phyloP scores from a whole-genome alignment of 1,284 basidiomycete genomes.

The Flammula alnicola region DNA sequence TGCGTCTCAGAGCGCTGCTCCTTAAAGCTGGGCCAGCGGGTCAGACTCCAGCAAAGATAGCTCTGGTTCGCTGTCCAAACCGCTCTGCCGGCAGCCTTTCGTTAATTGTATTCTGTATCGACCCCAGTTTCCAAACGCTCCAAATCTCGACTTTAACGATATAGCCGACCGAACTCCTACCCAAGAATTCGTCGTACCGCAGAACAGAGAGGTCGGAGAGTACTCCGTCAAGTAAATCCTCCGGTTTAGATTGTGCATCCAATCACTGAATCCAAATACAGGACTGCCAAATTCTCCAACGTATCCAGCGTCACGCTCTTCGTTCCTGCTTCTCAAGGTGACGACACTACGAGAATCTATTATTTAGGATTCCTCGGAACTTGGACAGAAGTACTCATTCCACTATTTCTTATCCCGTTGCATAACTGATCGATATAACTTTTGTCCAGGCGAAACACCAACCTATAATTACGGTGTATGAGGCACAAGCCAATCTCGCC shows the following conservation, averaged over 20 bases:
- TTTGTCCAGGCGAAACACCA: constrained; percentile 60
- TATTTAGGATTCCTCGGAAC: constrained; percentile 82
- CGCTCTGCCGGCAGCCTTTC: background rate
- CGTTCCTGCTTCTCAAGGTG: constrained; percentile 75
- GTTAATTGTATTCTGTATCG: background rate
- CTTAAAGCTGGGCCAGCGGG: constrained; percentile 76
- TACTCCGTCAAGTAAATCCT: constrained; percentile 75
- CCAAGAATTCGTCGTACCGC: constrained; percentile 71
- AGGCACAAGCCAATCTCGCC: constrained; percentile 77
- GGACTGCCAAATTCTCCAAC: constrained; percentile 79
- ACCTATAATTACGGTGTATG: constrained; percentile 78
- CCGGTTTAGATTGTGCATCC: constrained; percentile 16
- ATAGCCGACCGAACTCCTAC: constrained; percentile 60
- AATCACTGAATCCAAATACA: constrained; percentile 29
- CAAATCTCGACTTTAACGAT: constrained; percentile 77
- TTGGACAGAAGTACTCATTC: constrained; percentile 68
- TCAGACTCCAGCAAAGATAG: constrained; percentile 71
- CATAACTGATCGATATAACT: constrained; percentile 1
- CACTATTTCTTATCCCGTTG: background rate
- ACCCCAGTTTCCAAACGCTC: constrained; percentile 69
- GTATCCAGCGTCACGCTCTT: constrained; percentile 75
- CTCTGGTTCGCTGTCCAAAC: constrained; percentile 50
- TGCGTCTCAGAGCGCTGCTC: constrained; percentile 74
- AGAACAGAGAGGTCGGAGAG: constrained; percentile 75
- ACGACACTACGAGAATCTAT: constrained; percentile 69